Percentiles rank a stretch among this genome's conserved stretches.
phyloP scores from a whole-genome alignment of 805 yeast species.

The Schwanniomyces sp. region DNA sequence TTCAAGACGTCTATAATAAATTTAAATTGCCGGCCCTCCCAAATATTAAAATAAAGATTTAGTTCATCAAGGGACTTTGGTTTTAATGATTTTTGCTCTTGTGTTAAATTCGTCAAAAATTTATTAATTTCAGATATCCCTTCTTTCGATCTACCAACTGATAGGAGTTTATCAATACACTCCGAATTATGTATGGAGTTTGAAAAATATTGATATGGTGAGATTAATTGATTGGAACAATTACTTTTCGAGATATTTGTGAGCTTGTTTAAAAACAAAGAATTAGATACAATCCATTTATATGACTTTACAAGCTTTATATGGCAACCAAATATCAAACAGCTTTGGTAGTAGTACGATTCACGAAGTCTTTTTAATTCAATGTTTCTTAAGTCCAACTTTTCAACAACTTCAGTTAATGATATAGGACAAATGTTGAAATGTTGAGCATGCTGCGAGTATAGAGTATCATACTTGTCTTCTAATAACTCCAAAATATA shows the following conservation, averaged over 20 bases:
- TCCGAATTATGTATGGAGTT: constrained; percentile 18
- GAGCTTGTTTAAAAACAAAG: background rate
- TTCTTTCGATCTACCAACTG: constrained; percentile 11
- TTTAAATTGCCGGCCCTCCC: constrained; percentile 28
- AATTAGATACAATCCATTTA: constrained; percentile 25
- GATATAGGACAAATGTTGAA: constrained; percentile 13
- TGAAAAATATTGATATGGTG: constrained; percentile 20
- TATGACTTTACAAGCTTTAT: constrained; percentile 21
- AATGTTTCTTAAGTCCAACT: constrained; percentile 11
- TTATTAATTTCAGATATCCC: constrained; percentile 18
- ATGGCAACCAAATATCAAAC: constrained; percentile 28
- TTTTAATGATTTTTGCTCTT: constrained; percentile 11
- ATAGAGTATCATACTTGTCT: constrained; percentile 17
- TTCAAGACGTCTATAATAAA: constrained; percentile 28
- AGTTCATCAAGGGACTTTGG: constrained; percentile 24
- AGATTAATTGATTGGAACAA: constrained; percentile 27
- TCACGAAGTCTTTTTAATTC: constrained; percentile 8
- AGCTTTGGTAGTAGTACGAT: constrained; percentile 27
- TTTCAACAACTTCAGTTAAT: constrained; percentile 12
- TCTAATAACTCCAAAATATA: constrained; percentile 8
- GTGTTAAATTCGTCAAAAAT: constrained; percentile 15
- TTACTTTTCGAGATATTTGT: constrained; percentile 19
- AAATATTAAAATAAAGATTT: constrained; percentile 23
- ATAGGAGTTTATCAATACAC: constrained; percentile 5
- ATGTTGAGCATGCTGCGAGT: constrained; percentile 19